Percentiles rank a stretch among this genome's conserved stretches.
These are phyloP conservation scores for Batrachochytrium dendrobatidis DNA, from an alignment of 371 early-diverging fungal genomes.

Conservation along the genomic window DNA sequence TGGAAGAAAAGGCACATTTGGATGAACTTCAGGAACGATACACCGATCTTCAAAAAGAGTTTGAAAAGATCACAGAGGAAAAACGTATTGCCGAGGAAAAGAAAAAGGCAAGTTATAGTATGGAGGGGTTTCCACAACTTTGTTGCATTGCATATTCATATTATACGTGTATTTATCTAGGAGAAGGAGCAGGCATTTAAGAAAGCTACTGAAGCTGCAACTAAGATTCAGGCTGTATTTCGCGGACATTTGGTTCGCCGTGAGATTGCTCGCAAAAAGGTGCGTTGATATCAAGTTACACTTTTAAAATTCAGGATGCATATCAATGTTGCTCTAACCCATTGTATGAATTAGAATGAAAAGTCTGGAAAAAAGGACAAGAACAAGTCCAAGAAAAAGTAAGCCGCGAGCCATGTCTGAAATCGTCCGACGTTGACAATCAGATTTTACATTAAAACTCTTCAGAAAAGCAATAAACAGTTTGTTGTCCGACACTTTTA, in stretches of 20 bases:
- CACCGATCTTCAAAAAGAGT: constrained; percentile 38
- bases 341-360: constrained; percentile 1
- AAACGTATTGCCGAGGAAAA: constrained; percentile 30
- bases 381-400: constrained; percentile 1
- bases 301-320: too few relatives aligned
- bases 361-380: neutral
- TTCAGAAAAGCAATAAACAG: too few relatives aligned
- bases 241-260: constrained; percentile 31
- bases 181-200: constrained; percentile 25
- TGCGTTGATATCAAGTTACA: too few relatives aligned
- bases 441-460: too few relatives aligned
- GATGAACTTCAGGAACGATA: constrained; percentile 40
- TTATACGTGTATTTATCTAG: neutral
- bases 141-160: neutral
- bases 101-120: constrained; percentile 17
- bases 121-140: neutral
- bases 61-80: constrained; percentile 41
- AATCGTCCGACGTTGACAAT: too few relatives aligned
- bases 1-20: constrained; percentile 47
- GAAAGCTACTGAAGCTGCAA: constrained; percentile 21
- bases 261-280: constrained; percentile 4
- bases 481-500: too few relatives aligned
- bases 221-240: constrained; percentile 37
- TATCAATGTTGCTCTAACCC: too few relatives aligned
- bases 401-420: too few relatives aligned